Percentiles rank a stretch among this genome's conserved stretches.
phyloP scores from a whole-genome alignment of 495 filamentous ascomycete species.

The Trichoderma reesei region DNA sequence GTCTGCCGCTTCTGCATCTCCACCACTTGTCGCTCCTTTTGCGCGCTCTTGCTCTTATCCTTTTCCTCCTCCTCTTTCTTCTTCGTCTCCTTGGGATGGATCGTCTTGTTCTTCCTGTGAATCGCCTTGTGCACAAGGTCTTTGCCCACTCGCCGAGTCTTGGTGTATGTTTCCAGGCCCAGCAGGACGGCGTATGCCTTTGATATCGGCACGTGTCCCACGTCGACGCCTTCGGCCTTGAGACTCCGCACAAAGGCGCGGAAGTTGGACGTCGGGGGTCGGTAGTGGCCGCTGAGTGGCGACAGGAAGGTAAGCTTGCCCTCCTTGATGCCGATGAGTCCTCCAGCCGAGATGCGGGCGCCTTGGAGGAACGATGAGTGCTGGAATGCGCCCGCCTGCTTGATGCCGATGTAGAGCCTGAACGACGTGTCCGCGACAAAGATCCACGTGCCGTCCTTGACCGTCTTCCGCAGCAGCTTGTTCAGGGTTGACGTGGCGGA shows the following conservation, averaged over 20 bases:
- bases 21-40: slow-evolving; percentile 34
- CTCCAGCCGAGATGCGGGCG: slow-evolving; percentile 68
- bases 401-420: slow-evolving; percentile 84
- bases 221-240: slow-evolving; percentile 65
- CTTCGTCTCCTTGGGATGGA: slow-evolving; percentile 34
- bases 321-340: slow-evolving; percentile 73
- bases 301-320: slow-evolving; percentile 53
- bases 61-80: slow-evolving; percentile 31
- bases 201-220: slow-evolving; percentile 65
- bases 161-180: slow-evolving; percentile 71
- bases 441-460: slow-evolving; percentile 78
- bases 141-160: slow-evolving; percentile 50
- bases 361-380: slow-evolving; percentile 84
- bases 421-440: slow-evolving; percentile 83
- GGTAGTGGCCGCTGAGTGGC: slow-evolving; percentile 72
- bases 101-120: slow-evolving; percentile 25
- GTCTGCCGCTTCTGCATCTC: slow-evolving; percentile 25
- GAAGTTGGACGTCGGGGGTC: slow-evolving; percentile 71
- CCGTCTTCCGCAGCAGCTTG: slow-evolving; percentile 57
- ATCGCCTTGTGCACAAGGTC: slow-evolving; percentile 28
- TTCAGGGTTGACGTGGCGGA: slow-evolving; percentile 60
- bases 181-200: slow-evolving; percentile 73
- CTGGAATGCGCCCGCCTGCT: slow-evolving; percentile 79
- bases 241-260: slow-evolving; percentile 65
- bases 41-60: slow-evolving; percentile 43